Evolutionary conservation across 2,329 filamentous ascomycete species (phyloP).

Genomic region (Alternaria sp.): DNA sequence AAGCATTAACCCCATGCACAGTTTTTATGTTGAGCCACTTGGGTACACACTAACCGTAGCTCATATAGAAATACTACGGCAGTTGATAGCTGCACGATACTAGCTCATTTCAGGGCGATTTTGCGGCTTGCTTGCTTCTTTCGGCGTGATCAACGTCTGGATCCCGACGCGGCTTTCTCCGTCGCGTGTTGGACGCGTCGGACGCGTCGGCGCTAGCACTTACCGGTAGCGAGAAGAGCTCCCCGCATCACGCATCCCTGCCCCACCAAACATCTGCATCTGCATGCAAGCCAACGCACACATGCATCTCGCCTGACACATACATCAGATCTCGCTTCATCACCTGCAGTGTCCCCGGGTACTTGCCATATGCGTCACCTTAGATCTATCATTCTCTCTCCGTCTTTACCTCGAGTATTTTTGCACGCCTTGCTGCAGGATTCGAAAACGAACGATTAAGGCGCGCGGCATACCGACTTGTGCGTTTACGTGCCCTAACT

Average conservation of each 20-base stretch:
- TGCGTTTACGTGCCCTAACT: neutral
- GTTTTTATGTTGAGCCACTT: slow-evolving; percentile 10
- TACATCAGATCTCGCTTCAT: slow-evolving; percentile 3
- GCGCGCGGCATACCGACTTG: neutral
- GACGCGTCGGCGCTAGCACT: slow-evolving; percentile 21
- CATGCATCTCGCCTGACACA: slow-evolving; percentile 11
- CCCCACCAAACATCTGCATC: slow-evolving; percentile 20
- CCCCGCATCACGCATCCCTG: slow-evolving; percentile 20
- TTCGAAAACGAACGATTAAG: neutral
- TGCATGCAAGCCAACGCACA: slow-evolving; percentile 18
- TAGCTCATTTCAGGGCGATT: neutral
- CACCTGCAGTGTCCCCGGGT: neutral
- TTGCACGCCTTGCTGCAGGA: neutral
- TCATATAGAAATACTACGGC: slow-evolving; percentile 3
- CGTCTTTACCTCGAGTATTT: neutral
- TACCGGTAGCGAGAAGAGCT: slow-evolving; percentile 15
- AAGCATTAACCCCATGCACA: slow-evolving; percentile 2
- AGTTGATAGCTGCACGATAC: slow-evolving; percentile 2
- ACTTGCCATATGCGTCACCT: slow-evolving; percentile 3
- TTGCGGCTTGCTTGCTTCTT: neutral
- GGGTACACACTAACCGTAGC: neutral
- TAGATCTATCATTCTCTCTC: neutral
- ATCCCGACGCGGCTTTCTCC: neutral
- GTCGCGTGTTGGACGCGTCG: neutral
- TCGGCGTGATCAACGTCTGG: neutral